These are phyloP conservation scores for Cochlearia excelsa DNA, from an alignment of 345 rosid species.

Conservation along the genomic window DNA sequence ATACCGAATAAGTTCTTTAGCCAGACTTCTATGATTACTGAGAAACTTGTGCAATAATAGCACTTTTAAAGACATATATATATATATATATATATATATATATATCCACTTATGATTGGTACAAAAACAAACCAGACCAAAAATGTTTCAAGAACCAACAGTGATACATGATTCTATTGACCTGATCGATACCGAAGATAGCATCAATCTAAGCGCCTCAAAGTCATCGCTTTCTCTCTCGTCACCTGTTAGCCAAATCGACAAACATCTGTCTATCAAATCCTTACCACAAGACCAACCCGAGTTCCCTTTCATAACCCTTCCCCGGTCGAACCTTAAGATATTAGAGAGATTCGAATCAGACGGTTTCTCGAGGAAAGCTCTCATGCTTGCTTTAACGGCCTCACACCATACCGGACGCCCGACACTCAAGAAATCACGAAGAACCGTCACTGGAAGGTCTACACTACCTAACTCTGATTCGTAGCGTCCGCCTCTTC, in stretches of 20 bases:
- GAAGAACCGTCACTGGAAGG: constrained; percentile 61
- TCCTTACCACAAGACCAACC: constrained; percentile 48
- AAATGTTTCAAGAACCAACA: constrained; percentile 15
- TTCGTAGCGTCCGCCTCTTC: constrained; percentile 74
- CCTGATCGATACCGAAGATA: constrained; percentile 41
- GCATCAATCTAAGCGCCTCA: constrained; percentile 55
- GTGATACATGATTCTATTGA: constrained; percentile 34
- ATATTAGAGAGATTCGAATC: constrained; percentile 57
- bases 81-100: too few relatives aligned
- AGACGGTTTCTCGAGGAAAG: constrained; percentile 62
- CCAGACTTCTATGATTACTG: too few relatives aligned
- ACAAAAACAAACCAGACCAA: background rate
- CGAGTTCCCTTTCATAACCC: constrained; percentile 46
- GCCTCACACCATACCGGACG: constrained; percentile 85
- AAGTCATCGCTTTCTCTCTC: constrained; percentile 60
- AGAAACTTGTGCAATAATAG: too few relatives aligned
- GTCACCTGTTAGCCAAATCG: constrained; percentile 60
- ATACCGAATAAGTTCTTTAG: too few relatives aligned
- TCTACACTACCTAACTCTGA: constrained; percentile 79
- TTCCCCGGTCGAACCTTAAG: constrained; percentile 48
- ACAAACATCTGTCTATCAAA: constrained; percentile 56
- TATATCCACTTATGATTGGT: too few relatives aligned
- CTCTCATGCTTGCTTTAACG: constrained; percentile 46
- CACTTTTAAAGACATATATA: too few relatives aligned
- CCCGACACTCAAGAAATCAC: constrained; percentile 67